phyloP scores from a whole-genome alignment of 148 eudicot species.

The Oxyria digyna region DNA sequence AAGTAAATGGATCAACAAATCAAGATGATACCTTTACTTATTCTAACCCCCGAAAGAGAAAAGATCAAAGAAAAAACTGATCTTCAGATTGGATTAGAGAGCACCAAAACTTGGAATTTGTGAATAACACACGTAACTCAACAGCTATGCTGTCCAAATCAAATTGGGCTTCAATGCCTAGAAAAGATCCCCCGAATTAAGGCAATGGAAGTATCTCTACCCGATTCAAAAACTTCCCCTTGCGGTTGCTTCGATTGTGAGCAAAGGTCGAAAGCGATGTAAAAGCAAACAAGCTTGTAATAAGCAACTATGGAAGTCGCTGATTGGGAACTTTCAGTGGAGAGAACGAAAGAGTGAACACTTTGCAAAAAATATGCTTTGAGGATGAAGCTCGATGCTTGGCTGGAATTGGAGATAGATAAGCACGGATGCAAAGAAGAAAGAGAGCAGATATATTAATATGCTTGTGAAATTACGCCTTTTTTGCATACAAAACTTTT shows the following conservation, averaged over 20 bases:
- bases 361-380: not conserved
- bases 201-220: not conserved
- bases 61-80: not conserved
- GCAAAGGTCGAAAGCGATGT: not conserved
- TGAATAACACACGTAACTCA: not conserved
- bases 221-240: not conserved
- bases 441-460: not conserved
- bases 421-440: not conserved
- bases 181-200: not conserved
- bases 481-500: not conserved
- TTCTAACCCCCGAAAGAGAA: not conserved
- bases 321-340: slow-evolving; percentile 1
- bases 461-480: slow-evolving; percentile 1
- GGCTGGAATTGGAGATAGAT: slow-evolving; percentile 4
- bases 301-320: slow-evolving; percentile 1
- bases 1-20: slow-evolving; percentile 2
- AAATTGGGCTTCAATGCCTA: not conserved
- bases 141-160: not conserved
- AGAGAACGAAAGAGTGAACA: slow-evolving; percentile 2
- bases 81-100: not conserved
- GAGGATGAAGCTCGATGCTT: slow-evolving; percentile 1
- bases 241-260: slow-evolving; percentile 1
- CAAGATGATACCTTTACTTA: not conserved
- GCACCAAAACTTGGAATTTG: not conserved
- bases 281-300: slow-evolving; percentile 3